A percentile compares a stretch with the other conserved stretches of the same genome.
Conservation (phyloP, 306 rosid genomes). For the Vicia villosa region DNA sequence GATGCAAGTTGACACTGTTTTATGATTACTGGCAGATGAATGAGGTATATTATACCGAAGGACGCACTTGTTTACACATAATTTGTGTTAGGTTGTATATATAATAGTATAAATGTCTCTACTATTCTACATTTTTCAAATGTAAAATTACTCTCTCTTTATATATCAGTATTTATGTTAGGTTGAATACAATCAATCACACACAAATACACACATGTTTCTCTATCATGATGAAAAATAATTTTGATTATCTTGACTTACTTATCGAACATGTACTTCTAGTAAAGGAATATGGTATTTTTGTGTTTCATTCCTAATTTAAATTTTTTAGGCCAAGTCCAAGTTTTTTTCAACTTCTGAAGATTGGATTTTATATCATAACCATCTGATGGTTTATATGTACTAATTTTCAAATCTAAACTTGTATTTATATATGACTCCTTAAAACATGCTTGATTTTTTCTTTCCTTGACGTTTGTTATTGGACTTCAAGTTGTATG, state of each 20-base stretch:
- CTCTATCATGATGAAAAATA: neutral
- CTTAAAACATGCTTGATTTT: slow-evolving; percentile 13
- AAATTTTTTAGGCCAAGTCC: neutral
- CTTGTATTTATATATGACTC: slow-evolving; percentile 11
- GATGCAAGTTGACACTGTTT: slow-evolving; percentile 83
- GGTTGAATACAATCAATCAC: too few relatives aligned
- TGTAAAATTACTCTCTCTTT: slow-evolving; percentile 3
- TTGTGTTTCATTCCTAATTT: slow-evolving; percentile 19
- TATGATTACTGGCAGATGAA: slow-evolving; percentile 92
- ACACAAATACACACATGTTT: too few relatives aligned
- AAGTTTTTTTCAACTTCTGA: slow-evolving; percentile 19
- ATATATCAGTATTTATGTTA: too few relatives aligned
- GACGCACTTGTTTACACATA: slow-evolving; percentile 11
- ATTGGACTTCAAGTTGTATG: slow-evolving; percentile 20
- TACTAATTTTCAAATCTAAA: slow-evolving; percentile 21
- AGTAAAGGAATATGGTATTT: slow-evolving; percentile 18
- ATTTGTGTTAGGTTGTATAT: neutral
- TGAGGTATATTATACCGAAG: slow-evolving; percentile 65
- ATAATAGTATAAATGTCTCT: neutral
- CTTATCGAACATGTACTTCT: slow-evolving; percentile 7
- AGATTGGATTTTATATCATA: slow-evolving; percentile 14
- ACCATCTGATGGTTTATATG: neutral
- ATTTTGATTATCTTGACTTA: neutral
- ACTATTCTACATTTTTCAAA: slow-evolving; percentile 11
- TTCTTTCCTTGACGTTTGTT: slow-evolving; percentile 2